Evolutionary conservation across 768 basidiomycete genomes (phyloP).

Genomic region (Amanita pseudoporphyria): DNA sequence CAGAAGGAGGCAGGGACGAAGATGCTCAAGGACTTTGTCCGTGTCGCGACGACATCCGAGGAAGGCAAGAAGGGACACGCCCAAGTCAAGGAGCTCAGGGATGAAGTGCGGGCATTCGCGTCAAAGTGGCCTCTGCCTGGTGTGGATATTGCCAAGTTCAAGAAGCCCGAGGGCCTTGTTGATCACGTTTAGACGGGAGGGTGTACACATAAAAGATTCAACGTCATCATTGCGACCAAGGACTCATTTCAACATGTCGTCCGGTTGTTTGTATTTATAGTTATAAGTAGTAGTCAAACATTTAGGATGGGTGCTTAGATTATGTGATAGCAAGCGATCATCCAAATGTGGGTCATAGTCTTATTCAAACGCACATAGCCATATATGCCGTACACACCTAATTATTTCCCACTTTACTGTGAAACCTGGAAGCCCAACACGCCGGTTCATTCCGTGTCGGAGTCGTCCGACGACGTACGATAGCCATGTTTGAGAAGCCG

Average conservation of each 20-base stretch:
- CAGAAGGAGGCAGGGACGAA: conserved; percentile 95
- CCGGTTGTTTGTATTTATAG: conserved; percentile 8
- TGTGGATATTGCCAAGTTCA: conserved; percentile 40
- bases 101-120: conserved; percentile 79
- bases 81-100: conserved; percentile 62
- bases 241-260: conserved; percentile 1
- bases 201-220: conserved; percentile 38
- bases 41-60: conserved; percentile 57
- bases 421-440: no score
- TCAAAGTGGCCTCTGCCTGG: conserved; percentile 90
- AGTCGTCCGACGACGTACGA: no score
- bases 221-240: conserved; percentile 25
- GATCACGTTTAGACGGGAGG: conserved; percentile 26
- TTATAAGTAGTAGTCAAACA: neutral
- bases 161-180: conserved; percentile 55
- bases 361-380: no score
- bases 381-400: no score
- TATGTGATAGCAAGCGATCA: no score
- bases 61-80: conserved; percentile 65
- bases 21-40: conserved; percentile 92
- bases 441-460: no score
- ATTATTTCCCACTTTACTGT: no score
- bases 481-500: neutral
- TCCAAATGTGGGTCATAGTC: no score
- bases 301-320: no score